Evolutionary conservation across 257 asterid genomes (phyloP).

Genomic region (Ajuga chamaepitys): DNA sequence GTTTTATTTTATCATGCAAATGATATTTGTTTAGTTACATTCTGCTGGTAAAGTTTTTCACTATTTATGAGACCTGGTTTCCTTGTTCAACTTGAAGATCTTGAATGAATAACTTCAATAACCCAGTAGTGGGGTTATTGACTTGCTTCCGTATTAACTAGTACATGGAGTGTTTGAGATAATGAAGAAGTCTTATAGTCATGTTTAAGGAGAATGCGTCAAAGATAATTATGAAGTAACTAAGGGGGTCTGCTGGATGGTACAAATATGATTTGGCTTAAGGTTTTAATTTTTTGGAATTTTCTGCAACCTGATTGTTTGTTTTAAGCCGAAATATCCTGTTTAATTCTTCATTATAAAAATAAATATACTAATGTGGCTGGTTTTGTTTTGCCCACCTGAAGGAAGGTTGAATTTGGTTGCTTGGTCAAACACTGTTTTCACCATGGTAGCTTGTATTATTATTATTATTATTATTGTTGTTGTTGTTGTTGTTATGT

Average conservation of each 20-base stretch:
- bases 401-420: background rate
- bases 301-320: background rate
- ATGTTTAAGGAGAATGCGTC: background rate
- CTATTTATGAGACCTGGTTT: background rate
- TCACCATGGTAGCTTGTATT: background rate
- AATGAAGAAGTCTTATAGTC: background rate
- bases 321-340: background rate
- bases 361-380: background rate
- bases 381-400: background rate
- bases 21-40: background rate
- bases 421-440: background rate
- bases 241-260: background rate
- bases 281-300: background rate
- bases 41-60: background rate
- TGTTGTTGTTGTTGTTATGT: too few relatives aligned
- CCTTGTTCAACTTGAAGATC: conserved; percentile 4
- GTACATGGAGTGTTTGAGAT: background rate
- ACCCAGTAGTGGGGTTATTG: background rate
- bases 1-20: background rate
- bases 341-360: background rate
- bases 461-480: too few relatives aligned
- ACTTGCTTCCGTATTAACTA: background rate
- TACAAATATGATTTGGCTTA: conserved; percentile 3
- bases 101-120: background rate
- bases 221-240: background rate